These are phyloP conservation scores for Coemansia asiatica DNA, from an alignment of 192 early-diverging fungal species.

Conservation along the genomic window DNA sequence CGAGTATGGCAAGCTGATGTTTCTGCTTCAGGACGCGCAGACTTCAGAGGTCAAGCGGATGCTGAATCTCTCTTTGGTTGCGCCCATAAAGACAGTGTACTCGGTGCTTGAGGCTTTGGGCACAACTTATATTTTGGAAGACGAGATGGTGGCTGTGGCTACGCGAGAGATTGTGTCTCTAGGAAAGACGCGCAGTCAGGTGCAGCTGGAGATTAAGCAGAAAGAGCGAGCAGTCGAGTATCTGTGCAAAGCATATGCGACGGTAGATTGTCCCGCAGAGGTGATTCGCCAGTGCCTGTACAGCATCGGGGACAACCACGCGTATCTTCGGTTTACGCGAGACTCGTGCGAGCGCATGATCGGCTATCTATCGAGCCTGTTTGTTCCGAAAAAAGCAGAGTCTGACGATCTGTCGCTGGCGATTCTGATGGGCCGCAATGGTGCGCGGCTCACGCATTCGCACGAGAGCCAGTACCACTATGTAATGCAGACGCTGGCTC, in stretches of 20 bases:
- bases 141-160: constrained; percentile 71
- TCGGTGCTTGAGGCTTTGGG: constrained; percentile 66
- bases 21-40: constrained; percentile 79
- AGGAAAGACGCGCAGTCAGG: constrained; percentile 64
- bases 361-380: constrained; percentile 69
- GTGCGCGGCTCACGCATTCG: constrained; percentile 87
- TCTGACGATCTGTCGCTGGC: constrained; percentile 67
- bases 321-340: constrained; percentile 83
- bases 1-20: constrained; percentile 96
- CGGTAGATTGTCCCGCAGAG: constrained; percentile 59
- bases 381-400: constrained; percentile 66
- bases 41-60: constrained; percentile 73
- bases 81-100: constrained; percentile 90
- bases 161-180: constrained; percentile 68
- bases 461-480: constrained; percentile 93
- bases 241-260: constrained; percentile 78
- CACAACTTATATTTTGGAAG: constrained; percentile 69
- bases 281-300: constrained; percentile 85
- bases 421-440: constrained; percentile 77
- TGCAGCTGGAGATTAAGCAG: constrained; percentile 82
- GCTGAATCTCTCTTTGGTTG: constrained; percentile 76
- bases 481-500: constrained; percentile 86
- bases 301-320: constrained; percentile 97
- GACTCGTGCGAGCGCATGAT: constrained; percentile 96
- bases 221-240: constrained; percentile 92